Evolutionary conservation across 1,284 basidiomycete genomes (phyloP).

Genomic region (Microbotryum scabiosae): DNA sequence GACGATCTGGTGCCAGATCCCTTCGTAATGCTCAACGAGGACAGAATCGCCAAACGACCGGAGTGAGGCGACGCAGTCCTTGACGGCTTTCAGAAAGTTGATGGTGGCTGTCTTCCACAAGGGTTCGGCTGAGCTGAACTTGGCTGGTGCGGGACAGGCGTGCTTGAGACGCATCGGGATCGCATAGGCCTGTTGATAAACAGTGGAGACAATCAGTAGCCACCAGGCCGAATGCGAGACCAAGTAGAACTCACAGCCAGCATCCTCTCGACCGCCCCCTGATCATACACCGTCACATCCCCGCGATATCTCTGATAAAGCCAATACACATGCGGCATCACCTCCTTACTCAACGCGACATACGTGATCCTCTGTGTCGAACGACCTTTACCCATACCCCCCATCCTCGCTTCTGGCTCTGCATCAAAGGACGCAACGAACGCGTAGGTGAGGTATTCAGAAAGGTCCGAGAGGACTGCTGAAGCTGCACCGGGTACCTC

Average conservation of each 20-base stretch:
- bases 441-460: slow-evolving; percentile 74
- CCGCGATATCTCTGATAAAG: slow-evolving; percentile 54
- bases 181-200: slow-evolving; percentile 57
- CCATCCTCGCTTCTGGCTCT: slow-evolving; percentile 29
- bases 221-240: neutral
- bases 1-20: slow-evolving; percentile 76
- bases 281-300: slow-evolving; percentile 57
- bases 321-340: slow-evolving; percentile 72
- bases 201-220: neutral
- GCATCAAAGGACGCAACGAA: slow-evolving; percentile 68
- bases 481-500: slow-evolving; percentile 54
- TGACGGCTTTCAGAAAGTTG: slow-evolving; percentile 36
- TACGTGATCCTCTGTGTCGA: slow-evolving; percentile 60
- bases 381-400: neutral
- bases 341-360: slow-evolving; percentile 73
- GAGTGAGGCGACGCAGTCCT: slow-evolving; percentile 11
- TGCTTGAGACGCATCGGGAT: slow-evolving; percentile 91
- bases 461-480: slow-evolving; percentile 67
- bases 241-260: slow-evolving; percentile 54
- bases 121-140: slow-evolving; percentile 61
- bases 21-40: slow-evolving; percentile 50
- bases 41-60: neutral
- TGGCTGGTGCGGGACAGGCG: slow-evolving; percentile 78
- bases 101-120: slow-evolving; percentile 77
- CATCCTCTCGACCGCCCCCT: slow-evolving; percentile 73